phyloP scores from a whole-genome alignment of 257 asterid species.

The Buddleja alternifolia region DNA sequence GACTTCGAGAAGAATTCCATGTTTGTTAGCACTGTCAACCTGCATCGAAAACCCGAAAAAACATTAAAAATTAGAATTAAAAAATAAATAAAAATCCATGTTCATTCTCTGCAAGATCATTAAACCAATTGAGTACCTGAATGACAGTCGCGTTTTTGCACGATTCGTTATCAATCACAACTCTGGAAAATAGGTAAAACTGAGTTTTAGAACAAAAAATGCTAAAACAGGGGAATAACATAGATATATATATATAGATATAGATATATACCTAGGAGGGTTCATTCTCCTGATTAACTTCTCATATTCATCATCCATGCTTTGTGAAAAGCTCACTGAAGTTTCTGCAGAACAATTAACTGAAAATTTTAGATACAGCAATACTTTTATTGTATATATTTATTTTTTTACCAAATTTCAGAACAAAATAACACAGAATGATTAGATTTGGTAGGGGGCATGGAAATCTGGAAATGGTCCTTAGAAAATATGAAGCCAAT shows the following conservation, averaged over 20 bases:
- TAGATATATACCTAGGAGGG: conserved; percentile 71
- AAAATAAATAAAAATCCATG: not conserved
- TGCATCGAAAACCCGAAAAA: conserved; percentile 28
- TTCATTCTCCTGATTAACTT: conserved; percentile 90
- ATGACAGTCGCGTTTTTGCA: conserved; percentile 87
- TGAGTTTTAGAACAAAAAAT: too few species aligned
- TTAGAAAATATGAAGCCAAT: conserved; percentile 22
- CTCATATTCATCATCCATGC: conserved; percentile 93
- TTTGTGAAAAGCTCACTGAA: conserved; percentile 58
- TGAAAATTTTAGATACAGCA: conserved; percentile 31
- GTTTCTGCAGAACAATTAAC: conserved; percentile 42
- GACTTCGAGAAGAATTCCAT: conserved; percentile 91
- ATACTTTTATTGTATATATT: conserved; percentile 25
- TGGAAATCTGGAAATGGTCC: conserved; percentile 36
- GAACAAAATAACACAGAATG: conserved; percentile 36
- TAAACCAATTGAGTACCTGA: conserved; percentile 51
- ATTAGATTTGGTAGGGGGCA: not conserved
- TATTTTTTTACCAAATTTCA: conserved; percentile 25
- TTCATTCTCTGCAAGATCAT: not conserved
- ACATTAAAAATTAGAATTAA: not conserved
- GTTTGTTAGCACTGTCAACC: conserved; percentile 98
- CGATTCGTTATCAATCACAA: conserved; percentile 86
- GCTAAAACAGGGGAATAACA: not conserved
- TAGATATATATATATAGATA: not conserved
- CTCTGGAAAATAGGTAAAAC: conserved; percentile 51